These are phyloP conservation scores for Apiotrichum sp. DNA, from an alignment of 1,284 basidiomycete species.

Conservation along the genomic window DNA sequence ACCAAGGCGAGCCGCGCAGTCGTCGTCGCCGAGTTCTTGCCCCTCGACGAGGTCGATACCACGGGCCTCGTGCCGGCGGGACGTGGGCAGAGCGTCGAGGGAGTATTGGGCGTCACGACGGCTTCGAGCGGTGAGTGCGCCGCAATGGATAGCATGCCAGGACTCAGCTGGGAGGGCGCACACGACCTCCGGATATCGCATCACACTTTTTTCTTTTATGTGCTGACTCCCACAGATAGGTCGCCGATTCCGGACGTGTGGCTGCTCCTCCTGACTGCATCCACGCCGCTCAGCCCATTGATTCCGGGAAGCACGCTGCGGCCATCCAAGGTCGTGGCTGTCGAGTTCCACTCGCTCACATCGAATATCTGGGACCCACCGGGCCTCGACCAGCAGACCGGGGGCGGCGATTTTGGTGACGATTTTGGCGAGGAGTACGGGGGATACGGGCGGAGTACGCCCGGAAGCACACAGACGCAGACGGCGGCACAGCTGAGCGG, in stretches of 20 bases:
- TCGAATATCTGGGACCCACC: slow-evolving; percentile 47
- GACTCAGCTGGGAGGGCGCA: no score
- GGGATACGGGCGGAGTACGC: not conserved
- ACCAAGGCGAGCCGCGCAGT: slow-evolving; percentile 33
- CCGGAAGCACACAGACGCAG: slow-evolving; percentile 45
- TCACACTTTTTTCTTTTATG: no score
- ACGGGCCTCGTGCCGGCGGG: slow-evolving; percentile 55
- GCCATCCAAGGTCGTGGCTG: slow-evolving; percentile 45
- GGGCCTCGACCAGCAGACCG: slow-evolving; percentile 15
- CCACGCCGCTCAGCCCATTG: slow-evolving; percentile 31
- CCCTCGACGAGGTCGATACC: slow-evolving; percentile 64
- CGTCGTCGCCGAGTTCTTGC: slow-evolving; percentile 72
- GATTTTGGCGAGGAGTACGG: not conserved
- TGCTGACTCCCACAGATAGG: slow-evolving; percentile 47
- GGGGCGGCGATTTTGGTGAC: slow-evolving; percentile 8
- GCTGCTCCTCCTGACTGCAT: slow-evolving; percentile 38
- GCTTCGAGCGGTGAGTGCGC: slow-evolving; percentile 45
- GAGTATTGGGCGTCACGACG: slow-evolving; percentile 63
- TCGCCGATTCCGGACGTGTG: slow-evolving; percentile 45
- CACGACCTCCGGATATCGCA: no score
- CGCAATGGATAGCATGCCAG: no score
- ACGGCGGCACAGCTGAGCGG: slow-evolving; percentile 43
- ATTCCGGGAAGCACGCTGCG: slow-evolving; percentile 35
- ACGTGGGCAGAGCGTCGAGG: slow-evolving; percentile 63
- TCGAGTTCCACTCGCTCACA: slow-evolving; percentile 50